Base-by-base conservation (phyloP, 345 rosid genomes). In the Eucalyptus caleyi region DNA sequence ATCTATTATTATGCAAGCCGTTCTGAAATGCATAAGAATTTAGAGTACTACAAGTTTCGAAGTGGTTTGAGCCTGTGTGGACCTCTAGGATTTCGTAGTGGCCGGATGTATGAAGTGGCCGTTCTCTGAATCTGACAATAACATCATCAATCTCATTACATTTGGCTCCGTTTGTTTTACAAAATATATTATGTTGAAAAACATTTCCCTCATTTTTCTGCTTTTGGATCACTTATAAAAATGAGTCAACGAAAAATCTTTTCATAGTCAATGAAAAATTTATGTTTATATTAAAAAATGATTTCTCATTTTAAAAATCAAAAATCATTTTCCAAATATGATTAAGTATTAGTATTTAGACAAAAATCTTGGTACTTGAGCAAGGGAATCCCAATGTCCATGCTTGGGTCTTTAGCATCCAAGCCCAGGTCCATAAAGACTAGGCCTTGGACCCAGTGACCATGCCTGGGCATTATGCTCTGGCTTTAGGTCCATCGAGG, bases 331-430 rank as follows among this genome's bases (percentile, higher is more conserved):
- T 24, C 6, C 30, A 10, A 56, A 56, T 56, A 56, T 56, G 3
- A 56, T 0, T 56, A 56, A 26, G 30, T 10, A 56, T 24, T 0
- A 10, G 13, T 0, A 24, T 12, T 56, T 10, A 23, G 30, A 56
- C 6, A 56, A 56, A 56, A 9, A 56, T 24, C 1, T 56, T 24
- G 13, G 0, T 56, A 11, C 30, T 56, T 24, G 62, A 24, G 0
- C 0, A 56, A 0, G 6, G 14, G 62, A 56, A 56, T 26, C 30
- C 62, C 14, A 24, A 56, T 56, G 30, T 3, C 14, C 0, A 1
- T 24, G 13, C 30, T 24, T 56, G 62, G 62, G 3, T 56, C 30
- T 2, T 24, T 56, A 26, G 30, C 30, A 26, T 23, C 30, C 30
- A 5, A 26, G 30, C 62, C 30, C 6, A 56, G 0, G 62, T 24